A percentile compares a stretch with the other conserved stretches of the same genome.
Evolutionary conservation across 768 basidiomycete genomes (phyloP).

Genomic region (Cystofilobasidium bisporidii): DNA sequence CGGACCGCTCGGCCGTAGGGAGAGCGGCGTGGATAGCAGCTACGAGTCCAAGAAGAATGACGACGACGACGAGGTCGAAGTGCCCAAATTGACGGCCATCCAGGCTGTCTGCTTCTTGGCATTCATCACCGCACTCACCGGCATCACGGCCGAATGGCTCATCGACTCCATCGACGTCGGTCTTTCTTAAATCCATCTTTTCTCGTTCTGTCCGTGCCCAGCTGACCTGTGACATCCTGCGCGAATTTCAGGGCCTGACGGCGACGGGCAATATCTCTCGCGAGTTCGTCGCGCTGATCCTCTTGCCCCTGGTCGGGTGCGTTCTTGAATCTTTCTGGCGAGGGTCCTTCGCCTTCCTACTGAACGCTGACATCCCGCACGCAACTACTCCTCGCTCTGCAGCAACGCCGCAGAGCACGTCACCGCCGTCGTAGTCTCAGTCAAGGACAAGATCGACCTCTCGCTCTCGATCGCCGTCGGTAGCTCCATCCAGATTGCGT

Average conservation of each 20-base stretch:
- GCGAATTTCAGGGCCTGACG: no score
- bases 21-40: neutral
- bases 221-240: no score
- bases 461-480: constrained; percentile 35
- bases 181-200: no score
- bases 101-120: constrained; percentile 7
- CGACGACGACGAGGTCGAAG: constrained; percentile 28
- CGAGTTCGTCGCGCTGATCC: constrained; percentile 25
- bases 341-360: neutral
- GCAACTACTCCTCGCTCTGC: neutral
- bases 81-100: constrained; percentile 17
- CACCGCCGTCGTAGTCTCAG: constrained; percentile 28
- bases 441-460: constrained; percentile 31
- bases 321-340: neutral
- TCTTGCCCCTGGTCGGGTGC: constrained; percentile 24
- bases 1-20: no score
- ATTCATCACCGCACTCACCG: constrained; percentile 35
- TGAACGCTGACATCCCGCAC: no score
- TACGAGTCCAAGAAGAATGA: constrained; percentile 26
- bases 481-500: constrained; percentile 35
- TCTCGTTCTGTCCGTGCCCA: no score
- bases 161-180: constrained; percentile 18
- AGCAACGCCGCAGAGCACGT: constrained; percentile 27
- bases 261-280: constrained; percentile 22
- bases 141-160: constrained; percentile 31